Percentiles rank a stretch among this genome's conserved stretches.
Evolutionary conservation across 441 rosid genomes (phyloP).

Genomic region (Capsella rubella): DNA sequence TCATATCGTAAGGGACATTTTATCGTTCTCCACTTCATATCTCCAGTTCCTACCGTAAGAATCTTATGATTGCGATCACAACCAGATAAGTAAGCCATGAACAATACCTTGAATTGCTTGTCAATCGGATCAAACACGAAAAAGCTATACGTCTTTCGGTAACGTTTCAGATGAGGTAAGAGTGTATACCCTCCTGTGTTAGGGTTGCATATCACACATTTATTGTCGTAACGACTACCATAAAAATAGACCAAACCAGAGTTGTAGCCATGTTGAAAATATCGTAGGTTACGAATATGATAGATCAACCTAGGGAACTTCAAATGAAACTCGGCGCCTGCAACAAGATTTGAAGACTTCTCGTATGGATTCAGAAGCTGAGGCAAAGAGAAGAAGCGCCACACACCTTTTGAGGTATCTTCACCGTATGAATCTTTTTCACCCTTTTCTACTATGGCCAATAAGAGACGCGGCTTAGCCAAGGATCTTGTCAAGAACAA

Average conservation of each 20-base stretch:
- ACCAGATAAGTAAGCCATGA: neutral
- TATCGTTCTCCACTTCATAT: neutral
- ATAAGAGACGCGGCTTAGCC: neutral
- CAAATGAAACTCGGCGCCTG: neutral
- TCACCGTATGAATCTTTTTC: too few species aligned
- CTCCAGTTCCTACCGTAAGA: neutral
- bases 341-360: neutral
- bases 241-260: neutral
- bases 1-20: neutral
- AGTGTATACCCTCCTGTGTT: neutral
- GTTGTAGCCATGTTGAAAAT: neutral
- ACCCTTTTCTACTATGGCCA: neutral
- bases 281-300: neutral
- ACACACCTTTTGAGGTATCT: too few species aligned
- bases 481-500: neutral
- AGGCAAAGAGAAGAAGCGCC: neutral
- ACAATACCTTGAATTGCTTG: neutral
- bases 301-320: neutral
- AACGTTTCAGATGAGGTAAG: neutral
- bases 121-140: neutral
- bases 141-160: neutral
- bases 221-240: neutral
- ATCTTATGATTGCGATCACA: neutral
- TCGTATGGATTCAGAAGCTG: neutral
- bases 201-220: neutral